Base-by-base conservation (phyloP, 2,329 filamentous ascomycete genomes). In the Sphaerulina populicola region DNA sequence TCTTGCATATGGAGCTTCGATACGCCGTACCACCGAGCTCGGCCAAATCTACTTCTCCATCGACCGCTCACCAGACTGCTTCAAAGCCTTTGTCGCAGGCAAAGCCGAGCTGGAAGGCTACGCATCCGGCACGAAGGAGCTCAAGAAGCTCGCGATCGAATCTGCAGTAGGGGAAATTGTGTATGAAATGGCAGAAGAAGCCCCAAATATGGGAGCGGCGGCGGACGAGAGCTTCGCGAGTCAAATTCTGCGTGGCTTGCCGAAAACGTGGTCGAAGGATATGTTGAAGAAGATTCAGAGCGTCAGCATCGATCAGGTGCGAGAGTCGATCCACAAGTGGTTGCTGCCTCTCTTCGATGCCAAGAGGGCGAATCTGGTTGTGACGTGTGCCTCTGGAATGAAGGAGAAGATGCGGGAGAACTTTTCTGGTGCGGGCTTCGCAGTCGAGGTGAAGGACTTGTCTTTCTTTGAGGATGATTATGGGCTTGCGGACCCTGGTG, bases 141-240 rank as follows among this genome's bases (percentile, higher is more conserved):
- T 98, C 49, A 88, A 97, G 64, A 80, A 82, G 49, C 77, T 90
- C 52, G 83, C 90, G 59, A 80, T 97, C 8, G 88, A 97, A 69
- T 90, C 88, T 5, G 89, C 91, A 4, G 86, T 98, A 53, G 93
- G 86, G 64, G 85, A 83, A 60, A 89, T 98, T 52, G 88, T 98
- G 31, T 83, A 90, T 55, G 77, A 76, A 45, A 86, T 94, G 64
- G 93, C 90, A 1, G 88, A 95, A 60, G 87, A 94, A 64, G 88
- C 96, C 68, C 78, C 85, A 2, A 96, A 87, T 0, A 87, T 94
- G 77, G 79, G 83, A 6, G 80, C 78, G 39, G 90, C 93, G 0
- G 93, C 90, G 0, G 79, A 84, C 63, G 82, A 86, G 60, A 91
- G 88, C 64, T 98, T 94, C 68, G 77, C 90, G 9, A 81, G 85